Base-by-base conservation (phyloP, 805 yeast species). In the Tetrapisispora nanseiensis region DNA sequence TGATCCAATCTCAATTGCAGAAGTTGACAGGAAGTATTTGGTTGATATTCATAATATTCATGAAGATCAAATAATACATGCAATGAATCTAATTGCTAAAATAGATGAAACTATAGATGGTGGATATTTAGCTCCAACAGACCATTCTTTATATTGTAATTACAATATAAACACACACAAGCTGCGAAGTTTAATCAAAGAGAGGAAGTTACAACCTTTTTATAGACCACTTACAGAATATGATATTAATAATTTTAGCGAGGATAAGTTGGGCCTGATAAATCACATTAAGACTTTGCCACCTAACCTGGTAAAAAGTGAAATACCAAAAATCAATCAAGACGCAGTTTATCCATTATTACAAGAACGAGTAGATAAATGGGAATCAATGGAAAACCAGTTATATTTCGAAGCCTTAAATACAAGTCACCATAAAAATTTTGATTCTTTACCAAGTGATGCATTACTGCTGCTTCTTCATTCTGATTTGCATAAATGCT, bases 111-210 rank as follows among this genome's bases (percentile, higher is more conserved):
- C 69, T 48, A 95, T 90, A n/a, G 97, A 92, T 64, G 98, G 97
- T n/a, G 98, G 97, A 2, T 86, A 67, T 57, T 64, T 90, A 48
- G 95, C 95, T 1, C 95, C 97, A 0, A 85, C 75, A 62, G 97
- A 96, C 2, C 82, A 83, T 24, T 89, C 89, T 62, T 75, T 78
- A 48, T 69, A 74, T 27, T 78, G 81, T 36, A 80, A 78, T 51
- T 60, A 81, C 41, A 95, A 84, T 59, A 92, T 76, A 63, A 75
- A 81, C 52, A 74, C 83, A 11, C 73, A 73, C n/a, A 68, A 81
- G 3, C 97, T 92, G 13, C 72, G 84, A 41, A 72, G 67, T 13
- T 66, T 83, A 31, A 82, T 90, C 18, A 66, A 80, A 16, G 75
- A 76, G 24, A 71, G 97, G 33, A 73, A 71, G 49, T 53, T 90